Base-by-base conservation (phyloP, 306 rosid species). In the Heteromeles arbutifolia region DNA sequence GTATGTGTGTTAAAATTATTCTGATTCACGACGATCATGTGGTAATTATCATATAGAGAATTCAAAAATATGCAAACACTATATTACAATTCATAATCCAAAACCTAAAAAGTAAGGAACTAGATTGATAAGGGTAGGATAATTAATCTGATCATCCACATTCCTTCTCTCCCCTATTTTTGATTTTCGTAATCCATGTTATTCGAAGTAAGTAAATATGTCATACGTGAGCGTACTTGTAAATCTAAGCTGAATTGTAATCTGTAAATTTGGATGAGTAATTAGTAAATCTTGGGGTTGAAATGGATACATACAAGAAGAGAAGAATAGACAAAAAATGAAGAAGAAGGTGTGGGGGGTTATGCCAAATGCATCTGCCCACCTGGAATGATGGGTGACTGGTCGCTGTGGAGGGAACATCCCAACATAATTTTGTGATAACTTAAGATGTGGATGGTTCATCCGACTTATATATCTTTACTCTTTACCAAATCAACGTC, bases 401-500 rank as follows among this genome's bases (percentile, higher is more conserved):
- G 67, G 88, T 83, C 82, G 73, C 72, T 61, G 34, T 73, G 72
- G 83, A 83, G 83, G 80, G 76, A 86, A 77, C 85, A 84, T 83
- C 75, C 73, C 77, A 75, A 76, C 83, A 67, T 21, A 17, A 62
- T 19, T 34, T 54, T 56, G 52, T 62, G 63, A 73, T 43, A 31
- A 74, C 37, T 69, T 28, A 32, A 50, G 85, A 79, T 52, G 34
- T 75, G 74, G 96, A 84, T 78, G 48, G 53, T 59, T 70, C 73
- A 83, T 65, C 92, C 75, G 37, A 32, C 66, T 52, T 45, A 1
- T 41, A 41, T 41, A 41, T 54, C 65, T 26, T 28, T 63, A 28
- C 11, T 43, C 41, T 28, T 68, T 22, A n/a, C 79, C 26, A 56
- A 52, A 28, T 19, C 44, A 8, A 19, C 13, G 15, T 21, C 48